Conservation (phyloP, 2,329 filamentous ascomycete genomes). For the Pyrenophora seminiperda region DNA sequence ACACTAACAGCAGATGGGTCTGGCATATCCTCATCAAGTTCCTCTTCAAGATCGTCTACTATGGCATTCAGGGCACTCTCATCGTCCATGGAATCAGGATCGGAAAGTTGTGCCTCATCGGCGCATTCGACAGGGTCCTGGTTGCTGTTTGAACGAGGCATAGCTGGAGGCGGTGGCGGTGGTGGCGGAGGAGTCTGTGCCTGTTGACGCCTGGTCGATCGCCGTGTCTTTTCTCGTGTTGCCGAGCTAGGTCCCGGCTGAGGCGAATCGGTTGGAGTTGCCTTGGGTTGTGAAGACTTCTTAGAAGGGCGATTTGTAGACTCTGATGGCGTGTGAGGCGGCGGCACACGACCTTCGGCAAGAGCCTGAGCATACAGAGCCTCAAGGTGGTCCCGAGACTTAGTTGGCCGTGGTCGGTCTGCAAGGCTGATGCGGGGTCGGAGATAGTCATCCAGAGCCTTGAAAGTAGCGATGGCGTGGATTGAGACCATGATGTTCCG, state of each 20-base stretch:
- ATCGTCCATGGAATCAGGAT: slow-evolving; percentile 72
- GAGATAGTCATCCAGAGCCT: slow-evolving; percentile 92
- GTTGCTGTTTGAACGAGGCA: slow-evolving; percentile 36
- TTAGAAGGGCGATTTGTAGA: slow-evolving; percentile 38
- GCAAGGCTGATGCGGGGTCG: slow-evolving; percentile 82
- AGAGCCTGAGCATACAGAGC: slow-evolving; percentile 73
- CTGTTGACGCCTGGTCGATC: slow-evolving; percentile 64
- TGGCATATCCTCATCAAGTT: slow-evolving; percentile 69
- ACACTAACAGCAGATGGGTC: slow-evolving; percentile 90
- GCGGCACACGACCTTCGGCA: slow-evolving; percentile 51
- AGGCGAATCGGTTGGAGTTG: slow-evolving; percentile 48
- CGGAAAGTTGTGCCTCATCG: slow-evolving; percentile 83
- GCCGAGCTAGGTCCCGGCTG: slow-evolving; percentile 53
- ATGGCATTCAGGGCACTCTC: slow-evolving; percentile 75
- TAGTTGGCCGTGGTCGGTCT: slow-evolving; percentile 70
- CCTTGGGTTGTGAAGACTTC: slow-evolving; percentile 41
- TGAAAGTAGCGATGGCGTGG: slow-evolving; percentile 97
- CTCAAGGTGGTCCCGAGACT: slow-evolving; percentile 68
- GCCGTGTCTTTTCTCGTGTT: slow-evolving; percentile 67
- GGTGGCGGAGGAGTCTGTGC: slow-evolving; percentile 56
- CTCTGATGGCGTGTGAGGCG: slow-evolving; percentile 44
- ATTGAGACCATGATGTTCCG: slow-evolving; percentile 98
- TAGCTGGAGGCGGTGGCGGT: slow-evolving; percentile 57
- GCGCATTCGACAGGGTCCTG: slow-evolving; percentile 82
- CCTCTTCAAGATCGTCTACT: slow-evolving; percentile 86